Base-by-base conservation (phyloP, 2,329 filamentous ascomycete species). In the Diaporthe ilicicola region DNA sequence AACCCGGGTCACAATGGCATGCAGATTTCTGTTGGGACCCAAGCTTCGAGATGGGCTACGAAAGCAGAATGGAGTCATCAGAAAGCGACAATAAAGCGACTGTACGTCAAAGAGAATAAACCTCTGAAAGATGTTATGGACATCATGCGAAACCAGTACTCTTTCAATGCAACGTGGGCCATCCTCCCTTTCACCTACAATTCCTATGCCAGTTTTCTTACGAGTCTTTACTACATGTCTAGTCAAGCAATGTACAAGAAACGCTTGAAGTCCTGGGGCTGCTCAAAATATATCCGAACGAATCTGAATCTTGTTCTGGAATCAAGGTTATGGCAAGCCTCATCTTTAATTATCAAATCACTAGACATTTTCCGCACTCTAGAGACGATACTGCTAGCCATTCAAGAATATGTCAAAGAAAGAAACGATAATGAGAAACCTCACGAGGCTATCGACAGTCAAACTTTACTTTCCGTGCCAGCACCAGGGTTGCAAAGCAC, bases 231-330 rank as follows among this genome's bases (percentile, higher is more conserved):
- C 56, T 62, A 19, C 27, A 32, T 8, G 6, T 19, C 8, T 54
- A 66, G 48, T 7, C 48, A 32, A 34, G 27, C 34, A 44, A 66
- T 66, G 62, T 66, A 66, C 50, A 66, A 66, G 19, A 54, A 42
- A 27, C 48, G 48, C 24, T 32, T 66, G 37, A 66, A n/a, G 24
- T 54, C 37, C n/a, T 66, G 62, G 62, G 48, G 48, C 10, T 66
- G 48, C 44, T 44, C 50, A 2, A 54, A 66, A 32, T 66, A 66
- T 19, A 44, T 32, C 24, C 37, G 48, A 4, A 32, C 48, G 7
- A 44, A 27, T 34, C 24, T 39, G 13, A 39, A 42, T 34, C 56
- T 39, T 15, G 15, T 8, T 39, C 56, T 32, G 5, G n/a, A 8
- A 32, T 22, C 5, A 19, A 34, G 32, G 22, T 46, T 27, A 5